Percentiles rank a stretch among this genome's conserved stretches.
Conservation (phyloP, 2,329 filamentous ascomycete genomes). For the Xylaria multiplex region DNA sequence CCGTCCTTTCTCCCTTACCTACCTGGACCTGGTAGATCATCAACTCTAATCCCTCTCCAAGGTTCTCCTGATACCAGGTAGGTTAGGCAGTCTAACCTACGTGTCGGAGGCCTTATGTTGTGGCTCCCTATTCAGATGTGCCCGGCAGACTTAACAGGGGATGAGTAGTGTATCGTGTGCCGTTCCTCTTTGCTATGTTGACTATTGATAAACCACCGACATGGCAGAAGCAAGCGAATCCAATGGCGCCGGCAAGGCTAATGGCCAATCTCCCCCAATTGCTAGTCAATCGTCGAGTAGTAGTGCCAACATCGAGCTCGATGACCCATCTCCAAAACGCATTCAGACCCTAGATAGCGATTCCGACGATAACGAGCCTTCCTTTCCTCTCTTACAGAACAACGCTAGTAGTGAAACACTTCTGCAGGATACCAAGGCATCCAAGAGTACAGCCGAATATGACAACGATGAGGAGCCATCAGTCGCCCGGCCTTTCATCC, state of each 20-base stretch:
- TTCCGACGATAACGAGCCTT: constrained; percentile 40
- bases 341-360: constrained; percentile 4
- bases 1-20: neutral
- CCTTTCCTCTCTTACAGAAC: constrained; percentile 56
- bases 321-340: constrained; percentile 23
- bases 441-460: constrained; percentile 52
- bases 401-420: constrained; percentile 53
- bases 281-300: constrained; percentile 34
- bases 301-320: constrained; percentile 20
- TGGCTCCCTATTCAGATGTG: neutral
- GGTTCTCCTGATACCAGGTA: neutral
- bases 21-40: neutral
- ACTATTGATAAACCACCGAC: constrained; percentile 5
- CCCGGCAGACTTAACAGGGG: neutral
- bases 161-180: neutral
- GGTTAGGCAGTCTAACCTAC: neutral
- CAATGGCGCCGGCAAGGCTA: constrained; percentile 36
- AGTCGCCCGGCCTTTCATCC: constrained; percentile 66
- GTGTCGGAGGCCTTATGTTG: neutral
- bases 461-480: constrained; percentile 69
- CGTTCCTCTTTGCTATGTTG: neutral
- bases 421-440: constrained; percentile 45
- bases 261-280: constrained; percentile 36
- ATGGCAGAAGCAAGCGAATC: constrained; percentile 44
- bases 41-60: neutral